phyloP scores from a whole-genome alignment of 1,139 yeast species.

The Candida sp. region DNA sequence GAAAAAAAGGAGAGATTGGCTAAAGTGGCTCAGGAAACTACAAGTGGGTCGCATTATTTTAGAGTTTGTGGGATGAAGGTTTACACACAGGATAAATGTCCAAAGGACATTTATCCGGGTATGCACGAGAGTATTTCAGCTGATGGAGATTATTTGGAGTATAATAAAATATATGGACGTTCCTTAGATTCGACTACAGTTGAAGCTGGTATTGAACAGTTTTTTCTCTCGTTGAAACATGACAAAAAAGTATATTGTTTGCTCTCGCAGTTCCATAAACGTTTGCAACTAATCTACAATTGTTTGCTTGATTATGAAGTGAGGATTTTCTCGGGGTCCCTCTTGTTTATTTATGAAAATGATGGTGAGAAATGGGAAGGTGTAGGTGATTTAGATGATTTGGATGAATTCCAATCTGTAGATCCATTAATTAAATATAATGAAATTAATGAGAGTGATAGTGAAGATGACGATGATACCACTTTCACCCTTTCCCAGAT shows the following conservation, averaged over 20 bases:
- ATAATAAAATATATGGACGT: constrained; percentile 74
- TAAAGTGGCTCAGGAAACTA: constrained; percentile 65
- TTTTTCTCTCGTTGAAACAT: constrained; percentile 35
- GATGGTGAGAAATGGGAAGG: constrained; percentile 49
- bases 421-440: constrained; percentile 36
- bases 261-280: constrained; percentile 43
- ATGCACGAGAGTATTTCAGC: constrained; percentile 15
- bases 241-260: constrained; percentile 13
- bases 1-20: constrained; percentile 56
- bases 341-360: constrained; percentile 73
- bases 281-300: constrained; percentile 64
- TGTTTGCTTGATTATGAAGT: constrained; percentile 61
- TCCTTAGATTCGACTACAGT: constrained; percentile 43
- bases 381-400: constrained; percentile 11
- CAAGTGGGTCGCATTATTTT: constrained; percentile 72
- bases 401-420: constrained; percentile 23
- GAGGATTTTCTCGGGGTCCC: constrained; percentile 70
- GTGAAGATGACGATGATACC: constrained; percentile 26
- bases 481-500: constrained; percentile 34
- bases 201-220: constrained; percentile 46
- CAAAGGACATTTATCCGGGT: constrained; percentile 11
- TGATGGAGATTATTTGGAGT: constrained; percentile 39
- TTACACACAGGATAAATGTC: constrained; percentile 14
- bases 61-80: constrained; percentile 90
- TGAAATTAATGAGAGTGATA: constrained; percentile 20